These are phyloP conservation scores for Quercus dentata DNA, from an alignment of 306 rosid genomes.

Conservation along the genomic window DNA sequence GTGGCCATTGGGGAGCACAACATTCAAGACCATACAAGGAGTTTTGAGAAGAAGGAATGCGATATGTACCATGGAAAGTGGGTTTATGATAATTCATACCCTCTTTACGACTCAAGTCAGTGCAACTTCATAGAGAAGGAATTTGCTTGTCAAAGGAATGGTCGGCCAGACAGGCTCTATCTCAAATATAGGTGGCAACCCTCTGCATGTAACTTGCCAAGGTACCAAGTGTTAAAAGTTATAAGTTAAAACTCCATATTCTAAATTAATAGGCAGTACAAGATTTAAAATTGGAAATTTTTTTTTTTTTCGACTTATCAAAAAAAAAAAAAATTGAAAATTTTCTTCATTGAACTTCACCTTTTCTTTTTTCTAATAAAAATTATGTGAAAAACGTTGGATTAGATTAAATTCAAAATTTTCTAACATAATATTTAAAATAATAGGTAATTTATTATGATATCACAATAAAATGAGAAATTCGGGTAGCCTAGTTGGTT, in stretches of 20 bases:
- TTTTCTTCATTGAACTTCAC: no score
- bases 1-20: neutral
- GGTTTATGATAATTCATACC: constrained; percentile 42
- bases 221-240: constrained; percentile 8
- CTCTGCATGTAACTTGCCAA: constrained; percentile 27
- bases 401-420: no score
- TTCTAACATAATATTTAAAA: no score
- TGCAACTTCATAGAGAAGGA: constrained; percentile 19
- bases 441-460: no score
- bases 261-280: no score
- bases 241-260: constrained; percentile 4
- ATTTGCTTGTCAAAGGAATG: constrained; percentile 30
- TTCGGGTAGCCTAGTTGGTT: no score
- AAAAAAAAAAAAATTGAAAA: no score
- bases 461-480: no score
- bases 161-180: constrained; percentile 28
- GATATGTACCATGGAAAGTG: constrained; percentile 31
- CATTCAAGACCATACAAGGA: neutral
- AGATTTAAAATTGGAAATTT: no score
- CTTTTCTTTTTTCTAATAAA: no score
- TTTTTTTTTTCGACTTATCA: no score
- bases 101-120: constrained; percentile 26
- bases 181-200: constrained; percentile 43
- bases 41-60: neutral
- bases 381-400: no score